These are phyloP conservation scores for Ricinus communis DNA, from an alignment of 345 rosid species.

Conservation along the genomic window DNA sequence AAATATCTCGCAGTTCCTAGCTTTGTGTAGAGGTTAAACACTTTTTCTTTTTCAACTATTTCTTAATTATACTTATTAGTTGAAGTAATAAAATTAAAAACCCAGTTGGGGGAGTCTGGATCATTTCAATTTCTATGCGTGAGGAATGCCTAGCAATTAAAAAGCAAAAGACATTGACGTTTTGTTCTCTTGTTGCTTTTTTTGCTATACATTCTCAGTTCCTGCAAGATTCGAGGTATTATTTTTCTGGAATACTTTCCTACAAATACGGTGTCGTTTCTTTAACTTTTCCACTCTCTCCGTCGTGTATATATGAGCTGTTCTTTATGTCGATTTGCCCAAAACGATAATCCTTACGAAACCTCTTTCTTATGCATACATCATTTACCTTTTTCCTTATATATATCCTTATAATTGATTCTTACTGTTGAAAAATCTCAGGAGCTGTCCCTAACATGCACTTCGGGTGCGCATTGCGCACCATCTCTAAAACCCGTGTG, in stretches of 20 bases:
- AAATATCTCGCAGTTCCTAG: not conserved
- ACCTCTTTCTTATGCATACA: not conserved
- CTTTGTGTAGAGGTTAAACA: not conserved
- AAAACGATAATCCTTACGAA: conserved; percentile 4
- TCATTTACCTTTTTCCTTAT: conserved; percentile 5
- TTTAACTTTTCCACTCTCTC: conserved; percentile 1
- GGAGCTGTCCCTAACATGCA: conserved; percentile 7
- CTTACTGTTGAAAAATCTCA: not conserved
- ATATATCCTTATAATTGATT: not conserved
- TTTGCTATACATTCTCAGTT: not conserved
- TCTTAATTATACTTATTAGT: not conserved
- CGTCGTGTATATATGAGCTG: conserved; percentile 19
- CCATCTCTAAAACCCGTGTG: conserved; percentile 11
- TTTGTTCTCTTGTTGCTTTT: not conserved
- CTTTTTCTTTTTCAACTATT: not conserved
- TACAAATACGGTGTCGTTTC: conserved; percentile 5
- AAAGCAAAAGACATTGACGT: not conserved
- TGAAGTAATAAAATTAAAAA: too few relatives aligned
- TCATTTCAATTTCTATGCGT: not conserved
- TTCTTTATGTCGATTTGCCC: conserved; percentile 32
- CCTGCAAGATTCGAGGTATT: not conserved
- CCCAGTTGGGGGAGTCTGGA: too few relatives aligned
- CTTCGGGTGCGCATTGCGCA: conserved; percentile 21
- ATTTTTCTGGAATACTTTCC: not conserved
- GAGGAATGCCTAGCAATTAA: not conserved